Evolutionary conservation across 768 basidiomycete genomes (phyloP).

Genomic region (Gautieria morchelliformis): DNA sequence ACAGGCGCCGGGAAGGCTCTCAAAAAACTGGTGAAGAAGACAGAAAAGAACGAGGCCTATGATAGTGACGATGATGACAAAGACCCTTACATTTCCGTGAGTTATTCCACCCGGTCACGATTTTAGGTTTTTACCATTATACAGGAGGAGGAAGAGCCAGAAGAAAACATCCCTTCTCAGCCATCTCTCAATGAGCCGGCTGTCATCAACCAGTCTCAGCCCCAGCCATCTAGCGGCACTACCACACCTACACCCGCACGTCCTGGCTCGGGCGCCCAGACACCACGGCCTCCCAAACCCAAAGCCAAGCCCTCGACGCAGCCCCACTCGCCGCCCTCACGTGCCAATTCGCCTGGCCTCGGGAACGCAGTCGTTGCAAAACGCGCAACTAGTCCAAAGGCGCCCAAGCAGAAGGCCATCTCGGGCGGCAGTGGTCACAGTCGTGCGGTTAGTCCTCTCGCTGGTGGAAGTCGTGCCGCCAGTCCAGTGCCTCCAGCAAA

Average conservation of each 20-base stretch:
- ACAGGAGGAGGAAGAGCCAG: conserved; percentile 66
- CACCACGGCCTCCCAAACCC: conserved; percentile 24
- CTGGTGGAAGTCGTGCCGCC: conserved; percentile 36
- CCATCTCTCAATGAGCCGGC: conserved; percentile 14
- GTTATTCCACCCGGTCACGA: conserved; percentile 16
- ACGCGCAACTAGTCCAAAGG: conserved; percentile 77
- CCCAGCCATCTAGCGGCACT: neutral
- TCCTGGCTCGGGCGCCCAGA: conserved; percentile 29
- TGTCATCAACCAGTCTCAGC: conserved; percentile 8
- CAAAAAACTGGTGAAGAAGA: conserved; percentile 77
- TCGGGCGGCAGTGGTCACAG: conserved; percentile 26
- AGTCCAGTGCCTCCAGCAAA: conserved; percentile 36
- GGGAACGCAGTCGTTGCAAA: conserved; percentile 77
- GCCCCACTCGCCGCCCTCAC: conserved; percentile 26
- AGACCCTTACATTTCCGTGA: conserved; percentile 75
- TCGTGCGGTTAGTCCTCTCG: conserved; percentile 51
- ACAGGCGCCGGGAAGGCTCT: conserved; percentile 70
- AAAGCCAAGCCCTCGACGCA: conserved; percentile 15
- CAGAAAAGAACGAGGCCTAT: conserved; percentile 75
- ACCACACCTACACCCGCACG: neutral
- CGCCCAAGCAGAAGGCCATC: conserved; percentile 42
- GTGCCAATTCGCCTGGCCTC: conserved; percentile 43
- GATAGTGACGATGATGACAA: conserved; percentile 60
- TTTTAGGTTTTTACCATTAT: conserved; percentile 8
- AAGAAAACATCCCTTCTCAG: conserved; percentile 30